phyloP scores from a whole-genome alignment of 352 stramenopile species.

The Thraustotheca clavata region DNA sequence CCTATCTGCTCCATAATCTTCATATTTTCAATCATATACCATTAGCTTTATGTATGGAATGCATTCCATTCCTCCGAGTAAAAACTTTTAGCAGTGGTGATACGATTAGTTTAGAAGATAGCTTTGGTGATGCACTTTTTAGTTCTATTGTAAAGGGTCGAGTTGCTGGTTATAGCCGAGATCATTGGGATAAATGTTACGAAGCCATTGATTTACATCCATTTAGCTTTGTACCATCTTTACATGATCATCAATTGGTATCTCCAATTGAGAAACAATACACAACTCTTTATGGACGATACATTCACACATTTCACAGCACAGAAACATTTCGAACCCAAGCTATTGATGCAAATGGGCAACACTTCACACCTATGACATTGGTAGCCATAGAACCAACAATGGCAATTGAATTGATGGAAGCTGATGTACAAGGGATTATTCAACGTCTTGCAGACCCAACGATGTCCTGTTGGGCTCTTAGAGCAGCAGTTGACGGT shows the following conservation, averaged over 20 bases:
- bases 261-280: background rate
- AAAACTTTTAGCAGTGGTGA: background rate
- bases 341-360: background rate
- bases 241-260: background rate
- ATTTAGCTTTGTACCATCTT: background rate
- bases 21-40: background rate
- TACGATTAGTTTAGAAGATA: constrained; percentile 12
- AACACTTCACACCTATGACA: background rate
- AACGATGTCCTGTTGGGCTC: background rate
- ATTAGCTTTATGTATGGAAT: background rate
- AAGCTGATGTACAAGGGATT: background rate
- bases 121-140: background rate
- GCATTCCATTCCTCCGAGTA: constrained; percentile 4
- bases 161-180: constrained; percentile 1
- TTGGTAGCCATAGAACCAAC: background rate
- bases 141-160: background rate
- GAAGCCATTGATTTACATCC: background rate
- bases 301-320: background rate
- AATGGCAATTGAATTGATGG: background rate
- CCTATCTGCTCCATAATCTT: background rate
- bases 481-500: background rate
- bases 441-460: constrained; percentile 10
- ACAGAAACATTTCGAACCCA: background rate
- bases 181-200: background rate
- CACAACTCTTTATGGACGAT: background rate